Percentiles rank a stretch among this genome's conserved stretches.
Conservation (phyloP, 192 early-diverging fungal genomes). For the Gigaspora rosea region DNA sequence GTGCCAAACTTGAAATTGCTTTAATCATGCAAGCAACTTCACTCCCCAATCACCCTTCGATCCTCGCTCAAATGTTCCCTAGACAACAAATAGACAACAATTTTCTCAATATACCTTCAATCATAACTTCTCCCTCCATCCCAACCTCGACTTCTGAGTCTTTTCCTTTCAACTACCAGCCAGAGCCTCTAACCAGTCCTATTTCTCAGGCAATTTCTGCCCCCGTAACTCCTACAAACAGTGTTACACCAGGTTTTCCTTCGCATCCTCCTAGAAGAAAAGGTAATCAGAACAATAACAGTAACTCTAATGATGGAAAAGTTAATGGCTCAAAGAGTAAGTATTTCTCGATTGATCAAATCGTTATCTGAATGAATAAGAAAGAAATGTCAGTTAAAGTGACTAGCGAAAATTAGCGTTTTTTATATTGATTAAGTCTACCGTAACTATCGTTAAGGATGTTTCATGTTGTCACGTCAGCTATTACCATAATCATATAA, state of each 20-base stretch:
- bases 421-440: no score
- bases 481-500: no score
- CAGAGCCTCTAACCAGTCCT: slow-evolving; percentile 17
- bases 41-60: slow-evolving; percentile 25
- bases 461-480: no score
- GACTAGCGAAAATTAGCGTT: no score
- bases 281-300: slow-evolving; percentile 17
- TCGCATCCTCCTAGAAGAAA: slow-evolving; percentile 26
- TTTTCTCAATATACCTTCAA: slow-evolving; percentile 29
- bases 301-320: slow-evolving; percentile 12
- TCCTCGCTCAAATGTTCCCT: slow-evolving; percentile 14
- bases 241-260: neutral
- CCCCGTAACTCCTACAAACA: slow-evolving; percentile 26
- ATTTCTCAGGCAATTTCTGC: slow-evolving; percentile 33
- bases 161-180: slow-evolving; percentile 23
- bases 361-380: neutral
- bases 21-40: slow-evolving; percentile 12
- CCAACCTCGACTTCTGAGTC: slow-evolving; percentile 8
- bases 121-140: slow-evolving; percentile 27
- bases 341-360: neutral
- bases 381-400: no score
- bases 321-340: slow-evolving; percentile 29
- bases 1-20: neutral
- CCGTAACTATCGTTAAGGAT: no score
- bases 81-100: neutral